These are phyloP conservation scores for Chalciporus sphaerocephalus DNA, from an alignment of 768 basidiomycete species.

Conservation along the genomic window DNA sequence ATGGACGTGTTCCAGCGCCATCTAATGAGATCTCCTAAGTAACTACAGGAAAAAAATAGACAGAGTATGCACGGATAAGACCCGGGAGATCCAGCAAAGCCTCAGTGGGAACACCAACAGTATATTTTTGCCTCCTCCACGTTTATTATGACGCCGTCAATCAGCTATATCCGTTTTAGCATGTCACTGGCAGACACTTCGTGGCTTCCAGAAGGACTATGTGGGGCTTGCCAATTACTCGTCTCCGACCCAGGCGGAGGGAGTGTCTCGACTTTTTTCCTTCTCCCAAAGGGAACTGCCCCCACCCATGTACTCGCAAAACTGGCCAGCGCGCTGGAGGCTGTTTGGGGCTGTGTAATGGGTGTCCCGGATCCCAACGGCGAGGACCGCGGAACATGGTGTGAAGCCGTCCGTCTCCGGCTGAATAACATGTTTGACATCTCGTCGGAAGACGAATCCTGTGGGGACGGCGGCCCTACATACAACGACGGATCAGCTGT, in stretches of 20 bases:
- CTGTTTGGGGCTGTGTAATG: constrained; percentile 30
- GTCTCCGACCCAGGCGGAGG: constrained; percentile 16
- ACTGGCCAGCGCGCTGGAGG: constrained; percentile 51
- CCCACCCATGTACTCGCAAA: constrained; percentile 65
- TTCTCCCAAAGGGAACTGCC: constrained; percentile 61
- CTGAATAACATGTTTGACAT: constrained; percentile 43
- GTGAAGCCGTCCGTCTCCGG: constrained; percentile 57
- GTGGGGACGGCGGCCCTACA: constrained; percentile 52
- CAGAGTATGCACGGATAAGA: neutral
- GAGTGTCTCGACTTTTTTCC: constrained; percentile 33
- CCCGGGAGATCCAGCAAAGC: neutral
- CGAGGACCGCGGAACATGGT: constrained; percentile 51
- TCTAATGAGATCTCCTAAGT: neutral
- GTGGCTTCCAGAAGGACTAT: constrained; percentile 16
- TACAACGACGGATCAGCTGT: constrained; percentile 20
- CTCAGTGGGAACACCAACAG: neutral
- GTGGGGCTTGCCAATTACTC: constrained; percentile 19
- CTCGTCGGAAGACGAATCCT: constrained; percentile 59
- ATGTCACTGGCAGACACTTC: constrained; percentile 40
- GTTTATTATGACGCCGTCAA: neutral
- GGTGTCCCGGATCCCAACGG: constrained; percentile 33
- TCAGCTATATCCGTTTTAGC: constrained; percentile 24
- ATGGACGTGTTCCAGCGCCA: neutral
- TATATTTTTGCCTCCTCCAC: neutral
- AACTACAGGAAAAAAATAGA: neutral